phyloP scores from a whole-genome alignment of 495 filamentous ascomycete species.

The Baudoinia panamericana region DNA sequence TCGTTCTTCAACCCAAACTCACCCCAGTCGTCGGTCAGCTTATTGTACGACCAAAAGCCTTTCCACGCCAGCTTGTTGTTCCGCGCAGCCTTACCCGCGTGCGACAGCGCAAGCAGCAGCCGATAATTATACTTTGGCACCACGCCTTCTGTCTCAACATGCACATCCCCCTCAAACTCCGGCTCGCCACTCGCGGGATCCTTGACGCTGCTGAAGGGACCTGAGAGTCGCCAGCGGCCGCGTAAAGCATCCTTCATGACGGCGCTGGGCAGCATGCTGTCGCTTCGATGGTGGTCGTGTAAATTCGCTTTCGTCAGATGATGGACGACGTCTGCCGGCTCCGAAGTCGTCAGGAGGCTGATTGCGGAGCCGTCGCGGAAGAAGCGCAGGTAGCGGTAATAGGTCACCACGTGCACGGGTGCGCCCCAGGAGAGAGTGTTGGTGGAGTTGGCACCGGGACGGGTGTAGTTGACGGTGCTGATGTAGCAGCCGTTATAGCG shows the following conservation, averaged over 20 bases:
- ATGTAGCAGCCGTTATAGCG: constrained; percentile 95
- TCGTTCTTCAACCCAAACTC: constrained; percentile 76
- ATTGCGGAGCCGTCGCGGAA: constrained; percentile 79
- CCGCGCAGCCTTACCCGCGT: constrained; percentile 39
- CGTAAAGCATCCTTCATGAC: constrained; percentile 49
- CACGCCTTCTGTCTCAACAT: constrained; percentile 76
- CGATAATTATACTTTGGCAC: constrained; percentile 66
- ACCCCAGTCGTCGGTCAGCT: constrained; percentile 76
- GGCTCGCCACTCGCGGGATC: constrained; percentile 19
- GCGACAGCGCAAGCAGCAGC: constrained; percentile 57
- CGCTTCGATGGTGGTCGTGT: constrained; percentile 24
- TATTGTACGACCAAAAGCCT: constrained; percentile 85
- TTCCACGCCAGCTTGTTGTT: constrained; percentile 84
- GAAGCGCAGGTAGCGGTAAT: constrained; percentile 91
- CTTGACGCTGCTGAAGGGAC: constrained; percentile 20
- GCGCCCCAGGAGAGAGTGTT: constrained; percentile 55
- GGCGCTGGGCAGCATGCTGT: constrained; percentile 29
- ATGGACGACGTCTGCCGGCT: constrained; percentile 75
- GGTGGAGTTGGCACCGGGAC: constrained; percentile 53
- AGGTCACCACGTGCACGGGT: constrained; percentile 91
- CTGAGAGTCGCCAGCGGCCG: constrained; percentile 47
- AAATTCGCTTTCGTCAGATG: constrained; percentile 36
- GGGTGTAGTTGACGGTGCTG: constrained; percentile 86
- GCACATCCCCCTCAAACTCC: constrained; percentile 49
- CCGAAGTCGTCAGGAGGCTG: constrained; percentile 60